Conservation (phyloP, 768 basidiomycete genomes). For the Candolleomyces aberdarensis region DNA sequence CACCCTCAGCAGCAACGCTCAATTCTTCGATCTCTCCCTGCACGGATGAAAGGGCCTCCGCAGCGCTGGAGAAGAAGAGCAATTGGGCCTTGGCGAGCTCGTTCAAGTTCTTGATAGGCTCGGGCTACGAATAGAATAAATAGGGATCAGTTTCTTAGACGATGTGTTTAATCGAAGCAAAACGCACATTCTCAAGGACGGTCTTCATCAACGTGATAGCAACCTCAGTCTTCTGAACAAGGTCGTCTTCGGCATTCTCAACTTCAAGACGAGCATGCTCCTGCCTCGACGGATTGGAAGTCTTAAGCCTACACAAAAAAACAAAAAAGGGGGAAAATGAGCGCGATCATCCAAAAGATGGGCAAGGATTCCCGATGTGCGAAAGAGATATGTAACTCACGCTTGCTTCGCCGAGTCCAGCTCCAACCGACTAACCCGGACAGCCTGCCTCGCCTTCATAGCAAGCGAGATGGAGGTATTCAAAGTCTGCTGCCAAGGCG, state of each 20-base stretch:
- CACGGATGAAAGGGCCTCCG: slow-evolving; percentile 75
- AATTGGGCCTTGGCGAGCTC: slow-evolving; percentile 91
- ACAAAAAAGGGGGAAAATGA: neutral
- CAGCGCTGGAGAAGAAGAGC: slow-evolving; percentile 68
- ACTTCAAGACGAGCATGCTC: slow-evolving; percentile 92
- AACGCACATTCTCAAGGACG: slow-evolving; percentile 91
- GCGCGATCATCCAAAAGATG: neutral
- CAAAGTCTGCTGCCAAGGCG: slow-evolving; percentile 87
- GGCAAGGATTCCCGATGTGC: neutral
- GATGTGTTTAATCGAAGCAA: slow-evolving; percentile 2
- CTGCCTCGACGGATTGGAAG: slow-evolving; percentile 67
- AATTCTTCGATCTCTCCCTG: slow-evolving; percentile 94
- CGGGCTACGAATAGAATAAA: slow-evolving; percentile 56
- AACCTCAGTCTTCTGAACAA: slow-evolving; percentile 97
- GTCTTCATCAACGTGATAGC: slow-evolving; percentile 97
- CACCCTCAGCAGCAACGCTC: slow-evolving; percentile 89
- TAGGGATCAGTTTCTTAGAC: neutral
- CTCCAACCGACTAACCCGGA: slow-evolving; percentile 76
- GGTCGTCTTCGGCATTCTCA: slow-evolving; percentile 91
- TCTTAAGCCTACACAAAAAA: slow-evolving; percentile 62
- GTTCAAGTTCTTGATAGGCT: slow-evolving; percentile 92
- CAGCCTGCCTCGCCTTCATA: slow-evolving; percentile 87
- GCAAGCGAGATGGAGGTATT: slow-evolving; percentile 83
- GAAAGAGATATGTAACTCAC: slow-evolving; percentile 39
- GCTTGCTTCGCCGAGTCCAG: slow-evolving; percentile 88